Evolutionary conservation across 371 early-diverging fungal genomes (phyloP).

Genomic region (Phascolomyces articulosus): DNA sequence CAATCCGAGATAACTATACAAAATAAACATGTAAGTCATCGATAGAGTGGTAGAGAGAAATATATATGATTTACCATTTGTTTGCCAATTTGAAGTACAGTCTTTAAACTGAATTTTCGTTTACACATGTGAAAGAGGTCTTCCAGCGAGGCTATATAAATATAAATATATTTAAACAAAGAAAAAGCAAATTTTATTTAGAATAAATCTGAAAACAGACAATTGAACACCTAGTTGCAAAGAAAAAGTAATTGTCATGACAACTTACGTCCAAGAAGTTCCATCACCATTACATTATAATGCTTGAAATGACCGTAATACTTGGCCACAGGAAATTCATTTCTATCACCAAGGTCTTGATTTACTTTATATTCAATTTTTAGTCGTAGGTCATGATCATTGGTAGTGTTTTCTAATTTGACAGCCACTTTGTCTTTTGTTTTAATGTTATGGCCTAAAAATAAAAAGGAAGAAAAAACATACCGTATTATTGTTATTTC

Average conservation of each 20-base stretch:
- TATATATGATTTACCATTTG: conserved; percentile 4
- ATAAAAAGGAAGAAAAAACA: no score
- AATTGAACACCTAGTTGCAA: no score
- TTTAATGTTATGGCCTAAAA: background rate
- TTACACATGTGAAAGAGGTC: background rate
- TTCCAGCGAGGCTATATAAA: background rate
- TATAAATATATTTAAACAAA: no score
- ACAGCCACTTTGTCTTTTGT: background rate
- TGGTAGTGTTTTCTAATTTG: background rate
- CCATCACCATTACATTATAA: background rate
- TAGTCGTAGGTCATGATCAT: background rate
- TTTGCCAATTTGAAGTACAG: background rate
- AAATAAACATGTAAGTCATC: no score
- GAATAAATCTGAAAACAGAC: no score
- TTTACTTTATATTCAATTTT: background rate
- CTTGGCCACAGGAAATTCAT: background rate
- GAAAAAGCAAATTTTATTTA: background rate
- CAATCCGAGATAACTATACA: conserved; percentile 79
- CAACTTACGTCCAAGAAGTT: background rate
- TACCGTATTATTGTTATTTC: no score
- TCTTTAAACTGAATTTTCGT: background rate
- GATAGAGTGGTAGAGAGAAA: no score
- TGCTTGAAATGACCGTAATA: background rate
- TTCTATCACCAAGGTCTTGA: background rate
- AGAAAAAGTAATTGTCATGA: background rate